Percentiles rank a stretch among this genome's conserved stretches.
Evolutionary conservation across 2,329 filamentous ascomycete genomes (phyloP).

Genomic region (Chaetomium sp.): DNA sequence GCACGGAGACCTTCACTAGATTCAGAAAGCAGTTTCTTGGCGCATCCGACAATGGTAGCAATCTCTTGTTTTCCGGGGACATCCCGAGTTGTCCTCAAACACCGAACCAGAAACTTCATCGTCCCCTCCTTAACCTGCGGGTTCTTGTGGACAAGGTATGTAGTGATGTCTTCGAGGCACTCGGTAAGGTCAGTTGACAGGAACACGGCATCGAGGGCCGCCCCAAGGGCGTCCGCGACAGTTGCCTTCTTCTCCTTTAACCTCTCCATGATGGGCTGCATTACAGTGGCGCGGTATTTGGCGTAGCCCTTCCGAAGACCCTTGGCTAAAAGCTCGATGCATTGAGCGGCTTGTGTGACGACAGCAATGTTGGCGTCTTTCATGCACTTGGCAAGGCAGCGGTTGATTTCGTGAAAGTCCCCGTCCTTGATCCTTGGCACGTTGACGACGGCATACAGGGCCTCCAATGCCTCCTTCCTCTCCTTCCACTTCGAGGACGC

Average conservation of each 20-base stretch:
- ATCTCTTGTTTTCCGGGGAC: constrained; percentile 82
- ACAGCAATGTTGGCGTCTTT: constrained; percentile 97
- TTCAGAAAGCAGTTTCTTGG: constrained; percentile 85
- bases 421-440: constrained; percentile 88
- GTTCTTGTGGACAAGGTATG: constrained; percentile 88
- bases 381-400: constrained; percentile 89
- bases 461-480: constrained; percentile 87
- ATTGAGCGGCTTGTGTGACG: constrained; percentile 87
- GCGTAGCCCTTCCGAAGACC: constrained; percentile 71
- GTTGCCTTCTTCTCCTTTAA: constrained; percentile 94
- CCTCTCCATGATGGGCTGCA: constrained; percentile 87
- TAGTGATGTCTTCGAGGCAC: constrained; percentile 81
- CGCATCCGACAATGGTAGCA: constrained; percentile 75
- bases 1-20: constrained; percentile 79
- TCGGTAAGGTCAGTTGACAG: constrained; percentile 66
- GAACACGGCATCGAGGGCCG: constrained; percentile 69
- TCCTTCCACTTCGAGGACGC: constrained; percentile 98
- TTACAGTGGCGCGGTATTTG: constrained; percentile 74
- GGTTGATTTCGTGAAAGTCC: constrained; percentile 76
- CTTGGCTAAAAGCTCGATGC: constrained; percentile 81
- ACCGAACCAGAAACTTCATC: constrained; percentile 86
- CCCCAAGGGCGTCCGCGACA: constrained; percentile 81
- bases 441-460: constrained; percentile 67
- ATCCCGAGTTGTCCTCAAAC: constrained; percentile 72
- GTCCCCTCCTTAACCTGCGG: constrained; percentile 96